phyloP scores from a whole-genome alignment of 2,329 filamentous ascomycete species.

The Monosporascus ibericus region DNA sequence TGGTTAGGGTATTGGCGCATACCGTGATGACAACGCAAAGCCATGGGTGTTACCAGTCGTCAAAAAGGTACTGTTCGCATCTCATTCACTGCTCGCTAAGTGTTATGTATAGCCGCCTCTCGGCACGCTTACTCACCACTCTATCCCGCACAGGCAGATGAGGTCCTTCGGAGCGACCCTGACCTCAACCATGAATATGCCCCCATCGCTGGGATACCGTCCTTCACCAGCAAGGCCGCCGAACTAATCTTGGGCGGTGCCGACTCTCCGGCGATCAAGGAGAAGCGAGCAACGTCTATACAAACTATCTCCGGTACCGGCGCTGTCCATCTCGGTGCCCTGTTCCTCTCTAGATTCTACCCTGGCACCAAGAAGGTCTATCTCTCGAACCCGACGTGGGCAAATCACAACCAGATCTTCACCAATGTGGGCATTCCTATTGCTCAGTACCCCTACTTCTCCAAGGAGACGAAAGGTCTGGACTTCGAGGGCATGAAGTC shows the following conservation, averaged over 20 bases:
- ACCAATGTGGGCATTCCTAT: slow-evolving; percentile 75
- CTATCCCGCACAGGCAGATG: slow-evolving; percentile 64
- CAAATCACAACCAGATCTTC: slow-evolving; percentile 98
- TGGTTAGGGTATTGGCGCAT: slow-evolving; percentile 71
- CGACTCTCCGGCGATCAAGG: slow-evolving; percentile 73
- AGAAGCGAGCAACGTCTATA: slow-evolving; percentile 74
- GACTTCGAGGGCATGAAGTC: slow-evolving; percentile 86
- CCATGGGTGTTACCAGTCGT: slow-evolving; percentile 96
- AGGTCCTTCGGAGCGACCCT: slow-evolving; percentile 81
- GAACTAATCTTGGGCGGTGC: slow-evolving; percentile 74
- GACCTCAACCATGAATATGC: slow-evolving; percentile 97
- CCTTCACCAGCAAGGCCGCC: slow-evolving; percentile 84
- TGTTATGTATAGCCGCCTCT: not conserved
- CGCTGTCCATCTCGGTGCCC: slow-evolving; percentile 84
- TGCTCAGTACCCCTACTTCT: slow-evolving; percentile 90
- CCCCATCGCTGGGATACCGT: slow-evolving; percentile 81
- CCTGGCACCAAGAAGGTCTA: slow-evolving; percentile 70
- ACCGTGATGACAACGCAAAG: slow-evolving; percentile 91
- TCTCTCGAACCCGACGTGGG: slow-evolving; percentile 94
- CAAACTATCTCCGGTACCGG: slow-evolving; percentile 98
- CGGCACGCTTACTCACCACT: slow-evolving; percentile 13
- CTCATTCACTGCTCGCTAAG: not conserved
- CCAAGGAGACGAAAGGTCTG: slow-evolving; percentile 78
- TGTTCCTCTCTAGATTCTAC: slow-evolving; percentile 94
- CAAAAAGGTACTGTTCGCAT: slow-evolving; percentile 65